Base-by-base conservation (phyloP, 805 yeast genomes). In the Lipomyces starkeyi region DNA sequence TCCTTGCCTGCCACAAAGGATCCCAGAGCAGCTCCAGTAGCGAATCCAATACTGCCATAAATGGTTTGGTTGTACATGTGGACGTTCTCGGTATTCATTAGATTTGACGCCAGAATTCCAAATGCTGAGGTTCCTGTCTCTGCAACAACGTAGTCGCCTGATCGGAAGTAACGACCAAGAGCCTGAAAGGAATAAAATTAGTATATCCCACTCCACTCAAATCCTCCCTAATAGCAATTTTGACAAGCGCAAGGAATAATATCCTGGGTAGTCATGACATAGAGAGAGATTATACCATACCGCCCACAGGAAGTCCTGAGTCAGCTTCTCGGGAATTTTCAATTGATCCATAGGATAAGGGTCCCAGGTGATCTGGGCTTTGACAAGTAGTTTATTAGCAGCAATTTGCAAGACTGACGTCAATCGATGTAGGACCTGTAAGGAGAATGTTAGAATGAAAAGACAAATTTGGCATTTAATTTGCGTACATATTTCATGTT, bases 111-210 rank as follows among this genome's bases (percentile, higher is more conserved):
- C 76, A 17, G 88, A 35, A 86, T 82, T 60, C 90, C 88, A 71
- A 87, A 87, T 2, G 89, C 82, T 6, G 89, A 85, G 9, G 91
- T 86, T 71, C 91, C 90, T 58, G 89, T 86, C 74, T 87, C 91
- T 13, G 88, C 83, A 55, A 87, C 83, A 14, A 87, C 80, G 29
- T 86, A 79, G 76, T 87, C 91, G 20, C 87, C 86, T 63, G 83
- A 84, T 71, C 80, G 79, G 64, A 88, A 81, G 83, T 86, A 84
- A 17, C 47, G n/a, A 14, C 47, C 47, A 40, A 40, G 47, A 40
- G 47, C 47, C 47, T 40, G 47, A 40, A 8, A 14, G 13, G 5
- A 34, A 9, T 34, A 34, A 34, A 40, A 40, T 40, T 40, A 40
- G 47, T 40, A 40, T 2, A 11, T 40, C 13, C 13, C n/a, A 14